These are phyloP conservation scores for Capronia coronata DNA, from an alignment of 2,329 filamentous ascomycete genomes.

Conservation along the genomic window DNA sequence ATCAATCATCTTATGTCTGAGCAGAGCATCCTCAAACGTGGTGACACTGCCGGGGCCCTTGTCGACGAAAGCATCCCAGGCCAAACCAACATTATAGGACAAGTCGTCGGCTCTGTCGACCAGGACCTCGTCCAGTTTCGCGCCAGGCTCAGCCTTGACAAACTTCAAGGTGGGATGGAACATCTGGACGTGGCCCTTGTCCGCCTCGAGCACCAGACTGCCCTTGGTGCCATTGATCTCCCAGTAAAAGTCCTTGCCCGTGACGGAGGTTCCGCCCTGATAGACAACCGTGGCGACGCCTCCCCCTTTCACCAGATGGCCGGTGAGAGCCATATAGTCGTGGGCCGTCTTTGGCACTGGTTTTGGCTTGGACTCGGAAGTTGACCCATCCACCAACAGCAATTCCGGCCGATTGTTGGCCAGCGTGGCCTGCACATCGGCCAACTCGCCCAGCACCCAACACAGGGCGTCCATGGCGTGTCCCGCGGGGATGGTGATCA, in stretches of 20 bases:
- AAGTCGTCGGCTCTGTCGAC: constrained; percentile 9
- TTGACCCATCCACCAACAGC: constrained; percentile 6
- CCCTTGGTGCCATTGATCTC: constrained; percentile 24
- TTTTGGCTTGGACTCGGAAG: constrained; percentile 2
- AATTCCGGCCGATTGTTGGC: constrained; percentile 14
- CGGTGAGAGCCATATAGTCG: constrained; percentile 19
- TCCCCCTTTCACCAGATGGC: constrained; percentile 9
- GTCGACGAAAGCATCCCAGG: constrained; percentile 22
- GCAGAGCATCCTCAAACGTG: constrained; percentile 20
- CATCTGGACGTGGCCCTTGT: constrained; percentile 17
- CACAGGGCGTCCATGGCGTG: constrained; percentile 23
- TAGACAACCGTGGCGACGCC: constrained; percentile 17
- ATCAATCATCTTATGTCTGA: constrained; percentile 23
- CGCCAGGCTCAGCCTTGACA: constrained; percentile 5
- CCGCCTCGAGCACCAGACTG: constrained; percentile 17
- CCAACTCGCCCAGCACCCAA: constrained; percentile 21
- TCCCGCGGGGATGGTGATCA: constrained; percentile 22
- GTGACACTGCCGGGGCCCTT: constrained; percentile 11
- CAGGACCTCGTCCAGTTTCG: constrained; percentile 12
- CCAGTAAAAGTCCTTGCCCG: constrained; percentile 19
- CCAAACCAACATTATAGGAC: constrained; percentile 17
- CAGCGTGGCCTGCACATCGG: constrained; percentile 17
- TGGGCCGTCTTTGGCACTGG: constrained; percentile 17
- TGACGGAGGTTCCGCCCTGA: constrained; percentile 7
- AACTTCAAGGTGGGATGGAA: constrained; percentile 20